These are phyloP conservation scores for Diaporthe ampelina DNA, from an alignment of 2,329 filamentous ascomycete genomes.

Conservation along the genomic window DNA sequence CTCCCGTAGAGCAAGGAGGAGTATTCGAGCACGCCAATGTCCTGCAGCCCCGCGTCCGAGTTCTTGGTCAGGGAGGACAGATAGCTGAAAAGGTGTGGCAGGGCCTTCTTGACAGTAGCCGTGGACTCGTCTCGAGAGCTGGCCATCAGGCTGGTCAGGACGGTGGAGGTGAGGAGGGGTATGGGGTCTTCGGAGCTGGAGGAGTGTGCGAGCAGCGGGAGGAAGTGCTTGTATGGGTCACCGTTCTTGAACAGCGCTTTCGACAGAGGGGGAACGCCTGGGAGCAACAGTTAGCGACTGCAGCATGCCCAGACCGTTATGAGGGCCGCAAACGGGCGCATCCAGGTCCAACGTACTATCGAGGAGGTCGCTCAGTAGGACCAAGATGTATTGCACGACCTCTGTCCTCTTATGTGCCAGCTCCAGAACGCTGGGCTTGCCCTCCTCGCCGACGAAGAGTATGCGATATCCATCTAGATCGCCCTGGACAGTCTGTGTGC, in stretches of 20 bases:
- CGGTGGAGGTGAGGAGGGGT: slow-evolving; percentile 89
- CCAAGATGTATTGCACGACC: slow-evolving; percentile 95
- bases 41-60: slow-evolving; percentile 90
- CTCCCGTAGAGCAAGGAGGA: slow-evolving; percentile 85
- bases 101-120: slow-evolving; percentile 77
- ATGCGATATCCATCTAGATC: slow-evolving; percentile 85
- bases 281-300: slow-evolving; percentile 31
- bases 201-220: slow-evolving; percentile 85
- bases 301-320: not conserved
- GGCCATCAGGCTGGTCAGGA: slow-evolving; percentile 84
- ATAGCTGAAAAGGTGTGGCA: slow-evolving; percentile 88
- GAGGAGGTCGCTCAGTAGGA: slow-evolving; percentile 88
- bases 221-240: slow-evolving; percentile 85
- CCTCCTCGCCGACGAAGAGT: slow-evolving; percentile 83
- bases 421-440: slow-evolving; percentile 81
- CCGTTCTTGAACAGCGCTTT: slow-evolving; percentile 81
- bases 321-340: not conserved
- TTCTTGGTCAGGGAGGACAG: slow-evolving; percentile 87
- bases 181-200: slow-evolving; percentile 83
- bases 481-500: slow-evolving; percentile 83
- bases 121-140: slow-evolving; percentile 72
- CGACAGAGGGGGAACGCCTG: slow-evolving; percentile 85
- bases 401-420: slow-evolving; percentile 87
- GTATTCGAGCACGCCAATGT: slow-evolving; percentile 94
- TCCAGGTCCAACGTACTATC: slow-evolving; percentile 73